These are phyloP conservation scores for Boletus reticuloceps DNA, from an alignment of 768 basidiomycete genomes.

Conservation along the genomic window DNA sequence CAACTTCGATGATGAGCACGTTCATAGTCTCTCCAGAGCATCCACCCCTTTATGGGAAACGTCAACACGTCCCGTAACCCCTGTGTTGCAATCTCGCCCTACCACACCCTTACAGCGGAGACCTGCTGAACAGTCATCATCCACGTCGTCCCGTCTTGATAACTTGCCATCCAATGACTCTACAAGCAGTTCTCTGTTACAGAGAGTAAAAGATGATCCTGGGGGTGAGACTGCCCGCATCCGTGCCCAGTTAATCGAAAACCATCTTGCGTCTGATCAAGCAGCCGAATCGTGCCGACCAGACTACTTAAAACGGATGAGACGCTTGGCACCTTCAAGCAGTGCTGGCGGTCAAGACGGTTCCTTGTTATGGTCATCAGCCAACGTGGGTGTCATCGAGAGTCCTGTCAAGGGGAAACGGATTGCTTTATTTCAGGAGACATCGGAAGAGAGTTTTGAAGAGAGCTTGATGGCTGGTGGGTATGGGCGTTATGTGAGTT, in stretches of 20 bases:
- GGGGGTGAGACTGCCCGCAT: slow-evolving; percentile 64
- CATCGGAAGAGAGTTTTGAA: slow-evolving; percentile 81
- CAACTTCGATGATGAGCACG: background rate
- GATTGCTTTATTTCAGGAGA: slow-evolving; percentile 76
- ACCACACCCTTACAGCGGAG: slow-evolving; percentile 8
- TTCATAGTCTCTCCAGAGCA: slow-evolving; percentile 4
- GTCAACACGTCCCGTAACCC: slow-evolving; percentile 15
- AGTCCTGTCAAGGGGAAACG: slow-evolving; percentile 72
- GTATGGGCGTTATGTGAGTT: slow-evolving; percentile 69
- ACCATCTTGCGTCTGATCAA: slow-evolving; percentile 44
- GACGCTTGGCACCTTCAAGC: slow-evolving; percentile 43
- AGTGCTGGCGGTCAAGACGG: slow-evolving; percentile 18
- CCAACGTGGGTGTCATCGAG: slow-evolving; percentile 58
- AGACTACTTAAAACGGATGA: slow-evolving; percentile 66
- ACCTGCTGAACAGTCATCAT: background rate
- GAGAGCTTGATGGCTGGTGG: slow-evolving; percentile 82
- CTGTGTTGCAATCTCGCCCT: slow-evolving; percentile 10
- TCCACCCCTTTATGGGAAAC: slow-evolving; percentile 16
- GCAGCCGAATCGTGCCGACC: slow-evolving; percentile 65
- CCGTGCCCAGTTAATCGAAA: slow-evolving; percentile 50
- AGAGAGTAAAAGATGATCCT: slow-evolving; percentile 20
- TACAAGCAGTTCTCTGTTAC: background rate
- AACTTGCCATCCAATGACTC: background rate
- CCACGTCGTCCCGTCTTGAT: background rate
- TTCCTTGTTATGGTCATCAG: slow-evolving; percentile 22